phyloP scores from a whole-genome alignment of 148 eudicot genomes.

The Linanthus parryae region DNA sequence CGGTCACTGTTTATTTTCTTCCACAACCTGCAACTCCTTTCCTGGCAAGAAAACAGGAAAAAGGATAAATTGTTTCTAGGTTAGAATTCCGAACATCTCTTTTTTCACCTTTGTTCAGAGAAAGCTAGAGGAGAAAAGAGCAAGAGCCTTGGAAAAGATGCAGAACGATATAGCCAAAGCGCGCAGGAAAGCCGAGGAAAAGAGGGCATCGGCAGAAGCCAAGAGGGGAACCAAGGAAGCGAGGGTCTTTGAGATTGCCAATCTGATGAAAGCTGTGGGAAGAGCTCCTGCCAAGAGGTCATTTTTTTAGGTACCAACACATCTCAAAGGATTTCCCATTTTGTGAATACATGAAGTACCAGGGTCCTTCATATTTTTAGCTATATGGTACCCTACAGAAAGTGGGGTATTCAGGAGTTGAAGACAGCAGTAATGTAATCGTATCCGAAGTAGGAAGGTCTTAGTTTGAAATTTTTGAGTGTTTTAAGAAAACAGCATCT shows the following conservation, averaged over 20 bases:
- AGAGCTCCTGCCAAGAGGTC: constrained; percentile 70
- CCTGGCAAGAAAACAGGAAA: no score
- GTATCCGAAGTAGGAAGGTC: no score
- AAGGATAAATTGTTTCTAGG: no score
- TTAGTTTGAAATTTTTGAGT: no score
- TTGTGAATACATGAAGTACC: background rate
- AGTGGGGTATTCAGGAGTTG: constrained; percentile 5
- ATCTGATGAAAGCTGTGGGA: constrained; percentile 79
- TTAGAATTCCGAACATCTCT: no score
- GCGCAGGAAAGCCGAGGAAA: constrained; percentile 86
- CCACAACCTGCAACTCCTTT: no score
- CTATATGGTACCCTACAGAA: constrained; percentile 11
- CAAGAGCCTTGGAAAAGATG: constrained; percentile 84
- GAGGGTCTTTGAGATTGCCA: constrained; percentile 62
- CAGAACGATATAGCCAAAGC: constrained; percentile 88
- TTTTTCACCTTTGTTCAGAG: constrained; percentile 59
- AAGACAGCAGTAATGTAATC: background rate
- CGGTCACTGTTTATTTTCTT: no score
- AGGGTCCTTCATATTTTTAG: constrained; percentile 12
- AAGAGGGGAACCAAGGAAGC: constrained; percentile 89
- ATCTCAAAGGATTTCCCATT: background rate
- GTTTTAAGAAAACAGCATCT: no score
- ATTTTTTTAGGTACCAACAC: constrained; percentile 36
- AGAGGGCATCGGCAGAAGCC: constrained; percentile 80
- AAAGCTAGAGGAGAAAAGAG: constrained; percentile 87